Evolutionary conservation across 2,329 filamentous ascomycete species (phyloP).

Genomic region (Cordyceps cateniannulata): DNA sequence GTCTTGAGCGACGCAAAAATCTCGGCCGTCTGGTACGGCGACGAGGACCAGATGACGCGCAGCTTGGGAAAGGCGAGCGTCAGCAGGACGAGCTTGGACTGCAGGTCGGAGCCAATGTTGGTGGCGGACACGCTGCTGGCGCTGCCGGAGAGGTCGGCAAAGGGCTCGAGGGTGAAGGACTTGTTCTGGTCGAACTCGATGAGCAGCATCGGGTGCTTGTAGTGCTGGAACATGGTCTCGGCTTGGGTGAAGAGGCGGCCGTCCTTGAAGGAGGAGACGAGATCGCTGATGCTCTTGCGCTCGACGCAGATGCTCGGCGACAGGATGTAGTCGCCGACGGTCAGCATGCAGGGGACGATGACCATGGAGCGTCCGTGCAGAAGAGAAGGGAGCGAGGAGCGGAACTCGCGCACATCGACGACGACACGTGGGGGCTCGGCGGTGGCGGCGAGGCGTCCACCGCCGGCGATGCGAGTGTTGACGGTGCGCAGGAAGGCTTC

Average conservation of each 20-base stretch:
- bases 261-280: conserved; percentile 87
- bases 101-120: conserved; percentile 62
- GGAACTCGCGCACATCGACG: conserved; percentile 93
- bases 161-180: conserved; percentile 85
- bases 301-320: conserved; percentile 89
- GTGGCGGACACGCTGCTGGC: conserved; percentile 56
- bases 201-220: conserved; percentile 81
- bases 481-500: conserved; percentile 90
- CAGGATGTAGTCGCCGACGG: conserved; percentile 92
- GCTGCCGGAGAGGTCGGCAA: conserved; percentile 60
- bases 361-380: conserved; percentile 84
- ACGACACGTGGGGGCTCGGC: conserved; percentile 84
- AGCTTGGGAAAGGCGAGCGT: conserved; percentile 87
- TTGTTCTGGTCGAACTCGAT: conserved; percentile 99
- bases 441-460: conserved; percentile 76
- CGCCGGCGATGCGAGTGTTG: conserved; percentile 94
- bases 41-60: conserved; percentile 88
- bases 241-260: conserved; percentile 88
- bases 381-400: conserved; percentile 84
- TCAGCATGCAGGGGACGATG: conserved; percentile 90
- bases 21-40: conserved; percentile 92
- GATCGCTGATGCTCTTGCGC: conserved; percentile 84
- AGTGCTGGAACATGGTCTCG: conserved; percentile 91
- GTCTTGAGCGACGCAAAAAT: conserved; percentile 94
- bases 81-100: conserved; percentile 85